Base-by-base conservation (phyloP, 2,329 filamentous ascomycete genomes). In the Pseudocercospora macadamiae region DNA sequence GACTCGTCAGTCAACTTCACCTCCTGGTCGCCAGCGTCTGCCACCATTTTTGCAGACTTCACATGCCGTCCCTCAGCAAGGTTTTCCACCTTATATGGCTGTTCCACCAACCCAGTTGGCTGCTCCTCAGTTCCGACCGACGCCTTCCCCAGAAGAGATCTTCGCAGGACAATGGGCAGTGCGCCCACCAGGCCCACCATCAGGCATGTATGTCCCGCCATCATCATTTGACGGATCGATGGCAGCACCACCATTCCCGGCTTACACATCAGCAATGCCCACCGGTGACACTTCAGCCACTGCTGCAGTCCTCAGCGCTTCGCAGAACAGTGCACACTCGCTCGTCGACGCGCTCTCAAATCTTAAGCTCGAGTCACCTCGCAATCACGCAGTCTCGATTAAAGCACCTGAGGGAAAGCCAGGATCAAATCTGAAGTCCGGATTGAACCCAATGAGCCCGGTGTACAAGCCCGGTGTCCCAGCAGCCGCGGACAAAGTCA, bases 391-490 rank as follows among this genome's bases (percentile, higher is more conserved):
- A 21, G 44, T 75, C 34, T 64, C 70, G n/a, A 74, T 74, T 65
- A 73, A 68, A 55, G 64, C 66, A 14, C 72, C 73, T 9, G 67
- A 69, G 28, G 48, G 55, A 10, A 71, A 67, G 59, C 42, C 59
- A 8, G 45, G 59, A 16, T 55, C 55, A 21, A 59, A 63, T 18
- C 30, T 62, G 25, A 73, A 71, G 53, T 74, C 72, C 25, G 64
- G 47, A 18, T 65, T 75, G 55, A 74, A 75, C 54, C 73, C 73
- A 6, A 75, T 72, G 70, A 75, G 73, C 51, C 73, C 73, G 25
- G 70, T 66, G 23, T 75, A 75, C 67, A 72, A 71, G 60, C 73
- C 73, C 18, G 64, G 63, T 30, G 55, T 21, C 28, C 12, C 52
- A 8, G 19, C 37, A 26, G 19, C 56, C 5, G 34, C 19, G 10